These are phyloP conservation scores for Penicillium sp. DNA, from an alignment of 2,329 filamentous ascomycete species.

Conservation along the genomic window DNA sequence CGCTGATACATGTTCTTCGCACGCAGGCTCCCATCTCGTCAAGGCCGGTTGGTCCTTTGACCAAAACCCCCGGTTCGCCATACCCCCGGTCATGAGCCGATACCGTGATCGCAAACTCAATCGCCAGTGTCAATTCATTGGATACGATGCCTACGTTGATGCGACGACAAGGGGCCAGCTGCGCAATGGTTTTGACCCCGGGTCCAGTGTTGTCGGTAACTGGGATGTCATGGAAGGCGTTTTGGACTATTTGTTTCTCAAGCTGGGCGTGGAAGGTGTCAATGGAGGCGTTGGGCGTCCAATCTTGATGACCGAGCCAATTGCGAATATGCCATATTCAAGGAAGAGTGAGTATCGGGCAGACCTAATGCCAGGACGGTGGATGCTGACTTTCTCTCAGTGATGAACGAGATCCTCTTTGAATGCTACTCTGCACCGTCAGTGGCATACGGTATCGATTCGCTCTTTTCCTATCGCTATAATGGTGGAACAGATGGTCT, in stretches of 20 bases:
- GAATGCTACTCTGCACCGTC: constrained; percentile 91
- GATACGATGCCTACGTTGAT: constrained; percentile 89
- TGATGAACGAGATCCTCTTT: constrained; percentile 96
- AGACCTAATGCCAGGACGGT: not conserved
- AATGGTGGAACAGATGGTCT: constrained; percentile 85
- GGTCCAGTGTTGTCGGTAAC: constrained; percentile 87
- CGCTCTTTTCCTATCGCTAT: constrained; percentile 90
- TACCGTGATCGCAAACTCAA: constrained; percentile 92
- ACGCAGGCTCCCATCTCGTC: constrained; percentile 76
- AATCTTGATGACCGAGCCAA: constrained; percentile 90
- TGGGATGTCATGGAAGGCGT: constrained; percentile 98
- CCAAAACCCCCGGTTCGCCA: constrained; percentile 67
- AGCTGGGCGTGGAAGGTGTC: constrained; percentile 74
- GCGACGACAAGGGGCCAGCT: constrained; percentile 88
- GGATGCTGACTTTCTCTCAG: constrained; percentile 46
- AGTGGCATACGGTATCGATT: constrained; percentile 91
- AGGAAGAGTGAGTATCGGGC: constrained; percentile 65
- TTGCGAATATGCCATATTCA: constrained; percentile 86
- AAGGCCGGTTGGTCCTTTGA: constrained; percentile 98
- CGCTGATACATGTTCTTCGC: not conserved
- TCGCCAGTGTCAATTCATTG: constrained; percentile 88
- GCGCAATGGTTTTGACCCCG: constrained; percentile 83
- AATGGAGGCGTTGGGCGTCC: constrained; percentile 76
- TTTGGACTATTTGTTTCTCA: constrained; percentile 90
- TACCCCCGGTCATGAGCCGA: constrained; percentile 88